Percentiles rank a stretch among this genome's conserved stretches.
Conservation (phyloP, 495 filamentous ascomycete genomes). For the Aspergillus sclerotiicarbonarius region DNA sequence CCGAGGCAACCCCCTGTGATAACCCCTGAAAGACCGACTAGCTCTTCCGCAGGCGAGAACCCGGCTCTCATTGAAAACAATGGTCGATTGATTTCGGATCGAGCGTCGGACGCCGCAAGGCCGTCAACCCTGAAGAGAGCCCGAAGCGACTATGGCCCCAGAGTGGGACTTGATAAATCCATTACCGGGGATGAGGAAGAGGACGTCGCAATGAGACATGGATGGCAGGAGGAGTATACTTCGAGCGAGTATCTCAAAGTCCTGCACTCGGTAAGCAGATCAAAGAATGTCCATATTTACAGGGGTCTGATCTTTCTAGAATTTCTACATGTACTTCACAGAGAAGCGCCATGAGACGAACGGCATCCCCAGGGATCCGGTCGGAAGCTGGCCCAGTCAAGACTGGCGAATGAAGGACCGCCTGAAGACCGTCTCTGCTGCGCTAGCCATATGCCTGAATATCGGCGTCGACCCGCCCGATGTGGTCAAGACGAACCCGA, state of each 20-base stretch:
- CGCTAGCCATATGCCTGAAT: conserved; percentile 90
- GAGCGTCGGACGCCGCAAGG: conserved; percentile 34
- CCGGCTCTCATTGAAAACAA: conserved; percentile 20
- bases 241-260: conserved; percentile 57
- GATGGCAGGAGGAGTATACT: conserved; percentile 61
- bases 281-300: not conserved
- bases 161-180: conserved; percentile 35
- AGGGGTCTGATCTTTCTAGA: conserved; percentile 24
- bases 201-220: conserved; percentile 58
- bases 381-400: conserved; percentile 61
- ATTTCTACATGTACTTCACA: conserved; percentile 98
- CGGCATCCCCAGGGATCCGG: conserved; percentile 74
- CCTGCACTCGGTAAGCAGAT: conserved; percentile 53
- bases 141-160: conserved; percentile 67
- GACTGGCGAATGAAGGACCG: conserved; percentile 98
- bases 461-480: conserved; percentile 97
- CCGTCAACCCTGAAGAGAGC: conserved; percentile 61
- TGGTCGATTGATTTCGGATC: conserved; percentile 30
- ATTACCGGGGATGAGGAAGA: conserved; percentile 40
- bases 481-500: conserved; percentile 89
- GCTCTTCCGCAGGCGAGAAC: conserved; percentile 36
- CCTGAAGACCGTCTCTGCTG: conserved; percentile 93
- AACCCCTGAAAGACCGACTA: conserved; percentile 30
- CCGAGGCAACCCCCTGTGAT: conserved; percentile 26
- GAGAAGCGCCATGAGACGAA: conserved; percentile 98